Conservation (phyloP, 2,329 filamentous ascomycete genomes). For the Xylariaceae sp. region DNA sequence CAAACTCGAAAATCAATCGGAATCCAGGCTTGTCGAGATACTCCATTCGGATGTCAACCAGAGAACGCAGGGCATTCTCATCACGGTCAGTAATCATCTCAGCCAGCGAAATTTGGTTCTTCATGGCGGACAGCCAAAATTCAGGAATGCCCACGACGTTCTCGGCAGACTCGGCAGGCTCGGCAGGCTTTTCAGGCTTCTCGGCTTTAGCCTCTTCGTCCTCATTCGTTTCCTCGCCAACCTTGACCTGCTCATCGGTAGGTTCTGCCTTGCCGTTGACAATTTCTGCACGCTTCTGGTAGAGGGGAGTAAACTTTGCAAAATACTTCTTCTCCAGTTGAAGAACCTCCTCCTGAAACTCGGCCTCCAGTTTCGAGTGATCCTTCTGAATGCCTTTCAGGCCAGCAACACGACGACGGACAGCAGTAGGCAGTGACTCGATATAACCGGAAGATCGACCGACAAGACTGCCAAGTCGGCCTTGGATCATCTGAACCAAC, state of each 20-base stretch:
- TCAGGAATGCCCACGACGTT: slow-evolving; percentile 84
- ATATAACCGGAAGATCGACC: slow-evolving; percentile 97
- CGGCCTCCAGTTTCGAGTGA: slow-evolving; percentile 95
- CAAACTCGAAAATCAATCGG: slow-evolving; percentile 96
- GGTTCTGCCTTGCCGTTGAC: slow-evolving; percentile 88
- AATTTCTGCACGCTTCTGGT: slow-evolving; percentile 91
- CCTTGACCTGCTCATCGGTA: slow-evolving; percentile 81
- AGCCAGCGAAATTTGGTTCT: slow-evolving; percentile 95
- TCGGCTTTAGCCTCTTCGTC: slow-evolving; percentile 58
- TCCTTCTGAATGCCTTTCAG: slow-evolving; percentile 98
- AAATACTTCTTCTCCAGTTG: slow-evolving; percentile 99
- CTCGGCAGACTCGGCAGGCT: slow-evolving; percentile 54
- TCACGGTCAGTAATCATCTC: slow-evolving; percentile 99
- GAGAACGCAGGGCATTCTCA: slow-evolving; percentile 86
- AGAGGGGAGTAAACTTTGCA: slow-evolving; percentile 95
- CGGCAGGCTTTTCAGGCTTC: slow-evolving; percentile 58
- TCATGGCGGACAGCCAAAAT: slow-evolving; percentile 99
- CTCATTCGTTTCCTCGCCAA: slow-evolving; percentile 79
- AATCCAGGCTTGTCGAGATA: slow-evolving; percentile 98
- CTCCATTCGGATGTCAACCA: slow-evolving; percentile 96
- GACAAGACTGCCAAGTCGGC: slow-evolving; percentile 89
- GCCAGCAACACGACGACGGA: slow-evolving; percentile 91
- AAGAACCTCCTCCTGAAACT: slow-evolving; percentile 98
- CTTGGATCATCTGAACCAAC: slow-evolving; percentile 96
- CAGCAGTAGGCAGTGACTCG: slow-evolving; percentile 86